Evolutionary conservation across 805 yeast species (phyloP), one percentile per base, ranked within the genome.

Genomic region (Pichia deserticola): DNA sequence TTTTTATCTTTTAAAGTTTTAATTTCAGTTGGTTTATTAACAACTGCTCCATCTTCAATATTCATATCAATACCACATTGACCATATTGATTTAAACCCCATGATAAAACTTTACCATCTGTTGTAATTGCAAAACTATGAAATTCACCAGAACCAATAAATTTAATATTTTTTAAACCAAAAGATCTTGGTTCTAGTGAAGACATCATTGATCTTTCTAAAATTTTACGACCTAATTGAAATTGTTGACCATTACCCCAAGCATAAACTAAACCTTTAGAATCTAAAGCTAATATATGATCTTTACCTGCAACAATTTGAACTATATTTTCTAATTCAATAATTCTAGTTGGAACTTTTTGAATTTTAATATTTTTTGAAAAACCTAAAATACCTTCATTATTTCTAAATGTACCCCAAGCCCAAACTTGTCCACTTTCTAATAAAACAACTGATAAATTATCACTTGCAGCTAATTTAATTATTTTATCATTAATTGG

Each of bases 61-160:
- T 79, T 81, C 36, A 84, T 82, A 13, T 86, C 74, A 28, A 83
- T 73, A 51, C 96, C 98, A 73, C 97, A 89, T 70, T 93, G 99
- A 27, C 98, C 98, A 63, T 80, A 93, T 68, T 93, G 97, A 65
- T 93, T 93, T 60, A 93, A 75, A 7, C 99, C 99, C 99, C 99
- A 93, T 9, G 93, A 76, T 54, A 77, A 76, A 1, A 93, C 89
- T 36, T 75, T 75, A 40, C 85, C 88, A 36, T 80, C 78, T 12
- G 74, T 71, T 52, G 86, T 85, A 54, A 93, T 77, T 5, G 99
- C 99, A 73, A 93, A 93, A 57, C 96, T 86, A 64, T 90, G 98
- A 67, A 84, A 93, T 62, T 92, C 98, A 45, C 99, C 99, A 52
- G 92, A 81, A 5, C 96, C 92, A 58, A 93, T 81, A 60, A 76